phyloP scores from a whole-genome alignment of 2,329 filamentous ascomycete genomes.

The Fusarium caatingaense region DNA sequence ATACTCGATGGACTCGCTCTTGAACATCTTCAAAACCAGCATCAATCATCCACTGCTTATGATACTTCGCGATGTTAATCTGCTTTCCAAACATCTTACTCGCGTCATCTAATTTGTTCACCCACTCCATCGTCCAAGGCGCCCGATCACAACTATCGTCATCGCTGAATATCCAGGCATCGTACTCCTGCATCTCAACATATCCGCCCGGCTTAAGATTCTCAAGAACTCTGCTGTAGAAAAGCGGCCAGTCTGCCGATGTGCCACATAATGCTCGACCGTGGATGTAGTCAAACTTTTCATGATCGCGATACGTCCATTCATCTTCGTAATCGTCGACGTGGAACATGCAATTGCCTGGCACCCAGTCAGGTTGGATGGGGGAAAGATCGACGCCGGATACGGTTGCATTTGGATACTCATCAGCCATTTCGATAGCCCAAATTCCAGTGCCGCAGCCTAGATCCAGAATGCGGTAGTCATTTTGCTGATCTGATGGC shows the following conservation, averaged over 20 bases:
- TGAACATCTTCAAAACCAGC: slow-evolving; percentile 54
- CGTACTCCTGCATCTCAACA: slow-evolving; percentile 56
- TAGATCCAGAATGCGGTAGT: slow-evolving; percentile 63
- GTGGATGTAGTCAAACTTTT: slow-evolving; percentile 55
- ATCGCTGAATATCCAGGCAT: slow-evolving; percentile 54
- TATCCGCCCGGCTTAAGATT: slow-evolving; percentile 52
- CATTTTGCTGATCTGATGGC: slow-evolving; percentile 5
- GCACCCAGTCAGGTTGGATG: slow-evolving; percentile 66
- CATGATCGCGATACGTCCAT: slow-evolving; percentile 46
- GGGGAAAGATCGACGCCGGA: slow-evolving; percentile 68
- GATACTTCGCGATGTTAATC: slow-evolving; percentile 53
- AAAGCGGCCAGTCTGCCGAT: slow-evolving; percentile 48
- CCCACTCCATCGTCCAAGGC: slow-evolving; percentile 55
- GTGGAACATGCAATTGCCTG: slow-evolving; percentile 71
- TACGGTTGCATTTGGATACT: slow-evolving; percentile 52
- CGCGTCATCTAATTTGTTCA: slow-evolving; percentile 51
- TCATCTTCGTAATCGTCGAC: slow-evolving; percentile 72
- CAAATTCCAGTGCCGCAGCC: slow-evolving; percentile 73
- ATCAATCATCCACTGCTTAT: slow-evolving; percentile 54
- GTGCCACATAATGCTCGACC: slow-evolving; percentile 51
- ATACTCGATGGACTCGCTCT: slow-evolving; percentile 31
- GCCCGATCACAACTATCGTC: slow-evolving; percentile 53
- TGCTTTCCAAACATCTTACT: slow-evolving; percentile 54
- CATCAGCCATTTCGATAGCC: slow-evolving; percentile 67
- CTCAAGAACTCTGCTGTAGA: slow-evolving; percentile 46